Evolutionary conservation across 768 basidiomycete species (phyloP).

Genomic region (Hericium coralloides): DNA sequence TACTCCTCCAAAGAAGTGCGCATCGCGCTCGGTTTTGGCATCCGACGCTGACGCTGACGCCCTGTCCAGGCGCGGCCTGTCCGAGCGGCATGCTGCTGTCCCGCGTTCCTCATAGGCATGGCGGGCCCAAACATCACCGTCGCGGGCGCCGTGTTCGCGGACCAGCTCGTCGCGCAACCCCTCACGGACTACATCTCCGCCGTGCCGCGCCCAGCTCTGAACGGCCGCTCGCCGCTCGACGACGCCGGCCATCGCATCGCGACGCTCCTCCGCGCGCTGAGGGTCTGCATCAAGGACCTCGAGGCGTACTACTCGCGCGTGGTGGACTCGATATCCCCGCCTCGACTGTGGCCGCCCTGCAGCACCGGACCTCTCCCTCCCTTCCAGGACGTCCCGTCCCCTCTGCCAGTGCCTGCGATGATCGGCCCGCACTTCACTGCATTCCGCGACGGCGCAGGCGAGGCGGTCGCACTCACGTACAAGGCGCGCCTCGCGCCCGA

Average conservation of each 20-base stretch:
- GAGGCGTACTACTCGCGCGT: neutral
- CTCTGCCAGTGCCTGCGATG: neutral
- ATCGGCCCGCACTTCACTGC: neutral
- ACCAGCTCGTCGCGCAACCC: slow-evolving; percentile 11
- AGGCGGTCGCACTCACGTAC: neutral
- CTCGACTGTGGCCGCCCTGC: no score
- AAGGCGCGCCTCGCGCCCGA: neutral
- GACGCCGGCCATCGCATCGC: slow-evolving; percentile 2
- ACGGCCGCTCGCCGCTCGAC: neutral
- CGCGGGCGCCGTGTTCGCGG: slow-evolving; percentile 14
- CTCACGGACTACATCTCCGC: slow-evolving; percentile 12
- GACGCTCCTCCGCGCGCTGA: slow-evolving; percentile 1
- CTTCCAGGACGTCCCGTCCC: neutral
- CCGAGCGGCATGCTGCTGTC: slow-evolving; percentile 15
- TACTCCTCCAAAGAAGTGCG: slow-evolving; percentile 6
- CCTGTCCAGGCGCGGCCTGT: neutral
- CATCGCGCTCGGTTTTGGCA: neutral
- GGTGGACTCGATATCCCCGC: neutral
- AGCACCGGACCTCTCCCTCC: neutral
- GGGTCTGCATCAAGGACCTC: neutral
- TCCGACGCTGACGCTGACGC: neutral
- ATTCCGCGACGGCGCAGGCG: neutral
- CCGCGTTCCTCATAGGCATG: slow-evolving; percentile 12
- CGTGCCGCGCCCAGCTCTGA: neutral
- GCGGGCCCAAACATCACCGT: slow-evolving; percentile 15